Percentiles rank a stretch among this genome's conserved stretches.
phyloP scores from a whole-genome alignment of 768 basidiomycete species.

The Cubamyces lactineus region DNA sequence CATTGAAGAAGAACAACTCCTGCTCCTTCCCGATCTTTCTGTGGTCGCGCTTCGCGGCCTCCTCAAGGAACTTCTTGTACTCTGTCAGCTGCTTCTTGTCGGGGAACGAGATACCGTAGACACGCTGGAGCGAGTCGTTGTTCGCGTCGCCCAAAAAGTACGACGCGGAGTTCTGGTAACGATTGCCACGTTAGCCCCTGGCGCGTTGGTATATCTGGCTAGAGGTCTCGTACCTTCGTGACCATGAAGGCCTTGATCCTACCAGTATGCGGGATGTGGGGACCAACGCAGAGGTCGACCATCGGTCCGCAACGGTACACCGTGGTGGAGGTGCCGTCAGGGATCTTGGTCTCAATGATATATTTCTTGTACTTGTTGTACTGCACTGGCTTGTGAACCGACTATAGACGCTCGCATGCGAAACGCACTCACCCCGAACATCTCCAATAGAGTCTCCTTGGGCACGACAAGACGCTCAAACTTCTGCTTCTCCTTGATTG shows the following conservation, averaged over 20 bases:
- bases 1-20: slow-evolving; percentile 99
- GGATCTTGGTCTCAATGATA: slow-evolving; percentile 93
- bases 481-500: slow-evolving; percentile 95
- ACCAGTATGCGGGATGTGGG: slow-evolving; percentile 97
- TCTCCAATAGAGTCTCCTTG: slow-evolving; percentile 94
- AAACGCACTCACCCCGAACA: slow-evolving; percentile 77
- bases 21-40: slow-evolving; percentile 97
- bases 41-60: slow-evolving; percentile 98
- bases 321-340: slow-evolving; percentile 94
- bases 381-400: slow-evolving; percentile 44
- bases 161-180: slow-evolving; percentile 84
- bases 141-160: slow-evolving; percentile 88
- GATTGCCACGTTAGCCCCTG: too few species aligned
- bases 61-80: slow-evolving; percentile 93
- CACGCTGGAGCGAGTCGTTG: slow-evolving; percentile 93
- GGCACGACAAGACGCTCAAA: slow-evolving; percentile 93
- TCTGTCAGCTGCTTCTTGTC: slow-evolving; percentile 94
- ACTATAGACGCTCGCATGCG: slow-evolving; percentile 12
- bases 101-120: slow-evolving; percentile 99
- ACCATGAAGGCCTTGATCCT: slow-evolving; percentile 97
- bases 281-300: slow-evolving; percentile 96
- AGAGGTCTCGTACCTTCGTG: slow-evolving; percentile 67
- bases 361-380: slow-evolving; percentile 99
- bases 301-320: slow-evolving; percentile 99
- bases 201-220: too few species aligned